Percentiles rank a stretch among this genome's conserved stretches.
phyloP scores from a whole-genome alignment of 2,329 filamentous ascomycete genomes.

The Cladosporium austrohemisphaericum region DNA sequence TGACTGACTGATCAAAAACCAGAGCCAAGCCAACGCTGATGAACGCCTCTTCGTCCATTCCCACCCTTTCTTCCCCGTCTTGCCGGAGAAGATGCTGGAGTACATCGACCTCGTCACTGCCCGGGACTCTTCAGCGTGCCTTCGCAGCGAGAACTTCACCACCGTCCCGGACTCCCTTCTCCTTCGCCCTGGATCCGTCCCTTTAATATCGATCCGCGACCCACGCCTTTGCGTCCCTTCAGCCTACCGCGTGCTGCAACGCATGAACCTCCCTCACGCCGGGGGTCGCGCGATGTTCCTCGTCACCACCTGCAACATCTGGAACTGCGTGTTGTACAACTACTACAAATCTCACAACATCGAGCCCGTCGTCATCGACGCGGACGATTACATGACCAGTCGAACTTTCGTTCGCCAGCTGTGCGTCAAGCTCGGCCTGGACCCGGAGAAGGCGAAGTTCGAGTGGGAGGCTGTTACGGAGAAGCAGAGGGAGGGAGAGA shows the following conservation, averaged over 20 bases:
- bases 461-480: slow-evolving; percentile 29
- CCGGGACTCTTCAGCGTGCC: not conserved
- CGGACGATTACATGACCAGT: slow-evolving; percentile 37
- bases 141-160: slow-evolving; percentile 22
- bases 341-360: slow-evolving; percentile 28
- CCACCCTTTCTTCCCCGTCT: slow-evolving; percentile 12
- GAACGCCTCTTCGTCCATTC: slow-evolving; percentile 1
- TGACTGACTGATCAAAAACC: not conserved
- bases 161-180: slow-evolving; percentile 37
- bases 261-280: slow-evolving; percentile 15
- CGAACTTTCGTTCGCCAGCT: slow-evolving; percentile 31
- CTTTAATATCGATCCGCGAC: slow-evolving; percentile 27
- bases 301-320: slow-evolving; percentile 31
- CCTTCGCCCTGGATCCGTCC: slow-evolving; percentile 24
- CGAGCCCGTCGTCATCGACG: slow-evolving; percentile 36
- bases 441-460: slow-evolving; percentile 31
- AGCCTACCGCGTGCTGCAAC: slow-evolving; percentile 28
- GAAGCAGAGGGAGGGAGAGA: slow-evolving; percentile 5
- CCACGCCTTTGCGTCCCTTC: slow-evolving; percentile 40
- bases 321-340: slow-evolving; percentile 35
- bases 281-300: slow-evolving; percentile 18
- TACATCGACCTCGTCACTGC: not conserved
- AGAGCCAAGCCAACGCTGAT: not conserved
- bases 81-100: slow-evolving; percentile 1
- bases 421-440: slow-evolving; percentile 32